Evolutionary conservation across 257 asterid species (phyloP), one percentile per base, ranked within the genome.

Genomic region (Anisodus tanguticus): DNA sequence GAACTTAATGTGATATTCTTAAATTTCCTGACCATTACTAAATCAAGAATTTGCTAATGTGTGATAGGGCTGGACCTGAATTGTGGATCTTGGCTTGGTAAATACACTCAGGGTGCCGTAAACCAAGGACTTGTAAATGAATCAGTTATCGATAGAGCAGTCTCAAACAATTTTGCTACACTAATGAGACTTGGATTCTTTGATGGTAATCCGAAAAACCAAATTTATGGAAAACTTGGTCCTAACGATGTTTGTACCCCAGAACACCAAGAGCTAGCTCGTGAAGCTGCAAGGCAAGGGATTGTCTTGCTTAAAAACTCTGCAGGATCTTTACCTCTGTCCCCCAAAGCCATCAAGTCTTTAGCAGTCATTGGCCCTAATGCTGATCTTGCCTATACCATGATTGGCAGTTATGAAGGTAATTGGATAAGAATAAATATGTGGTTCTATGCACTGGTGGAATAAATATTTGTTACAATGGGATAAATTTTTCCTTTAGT

Each of bases 361-460:
- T 87, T 95, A 55, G 97, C 97, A 0, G 94, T 97, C 0, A 97
- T 97, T 47, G 99, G 98, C 64, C 99, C 99, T 8, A 97, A 95
- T 84, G 98, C 95, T 45, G 83, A 89, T 76, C 93, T 60, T 3
- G 88, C 93, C 5, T 83, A 88, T 60, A 91, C 97, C 82, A 95
- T 97, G 98, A 39, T 95, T 43, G 98, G 95, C 81, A 94, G 89
- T 84, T 95, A 96, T 68, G 98, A 90, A 89, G 97, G 95, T 92
- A 87, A n/a, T 68, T 77, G 43, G 51, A 6, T 41, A 3, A 15
- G 35, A 16, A 67, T 58, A 82, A 59, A 16, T 7, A 26, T n/a
- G 5, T 4, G 16, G 63, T 26, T 51, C 12, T 49, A 76, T 49
- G 6, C 35, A 31, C 35, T 31, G 35, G 35, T 31, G 35, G 35